These are phyloP conservation scores for Aspergillus thermomutatus DNA, from an alignment of 2,329 filamentous ascomycete species.

Conservation along the genomic window DNA sequence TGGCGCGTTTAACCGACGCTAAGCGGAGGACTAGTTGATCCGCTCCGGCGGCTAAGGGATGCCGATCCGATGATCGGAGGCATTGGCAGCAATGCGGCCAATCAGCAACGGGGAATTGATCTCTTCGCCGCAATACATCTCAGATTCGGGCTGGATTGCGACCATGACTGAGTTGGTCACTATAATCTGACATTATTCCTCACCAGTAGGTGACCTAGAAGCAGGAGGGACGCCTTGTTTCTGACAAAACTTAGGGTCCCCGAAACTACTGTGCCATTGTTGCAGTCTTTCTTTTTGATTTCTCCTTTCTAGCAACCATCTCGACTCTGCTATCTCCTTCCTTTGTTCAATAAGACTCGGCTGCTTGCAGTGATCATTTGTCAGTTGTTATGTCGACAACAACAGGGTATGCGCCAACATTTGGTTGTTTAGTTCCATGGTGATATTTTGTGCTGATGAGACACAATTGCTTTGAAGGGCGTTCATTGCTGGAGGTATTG, in stretches of 20 bases:
- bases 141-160: conserved; percentile 4
- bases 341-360: neutral
- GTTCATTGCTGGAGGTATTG: conserved; percentile 93
- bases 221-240: neutral
- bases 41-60: conserved; percentile 16
- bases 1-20: conserved; percentile 15
- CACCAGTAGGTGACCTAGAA: neutral
- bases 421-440: neutral
- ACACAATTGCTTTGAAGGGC: conserved; percentile 51
- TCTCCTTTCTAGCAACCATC: neutral
- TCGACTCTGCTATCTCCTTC: neutral
- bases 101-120: conserved; percentile 1
- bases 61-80: conserved; percentile 16
- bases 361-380: conserved; percentile 13
- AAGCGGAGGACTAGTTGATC: conserved; percentile 13
- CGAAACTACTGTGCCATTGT: neutral
- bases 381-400: conserved; percentile 51
- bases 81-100: neutral
- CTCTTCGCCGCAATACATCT: conserved; percentile 7
- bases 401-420: conserved; percentile 39
- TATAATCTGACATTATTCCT: neutral
- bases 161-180: neutral
- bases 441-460: conserved; percentile 9
- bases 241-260: neutral
- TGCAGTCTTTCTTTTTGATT: neutral